Evolutionary conservation across 495 filamentous ascomycete genomes (phyloP).

Genomic region (Lasiosphaeris hirsuta): DNA sequence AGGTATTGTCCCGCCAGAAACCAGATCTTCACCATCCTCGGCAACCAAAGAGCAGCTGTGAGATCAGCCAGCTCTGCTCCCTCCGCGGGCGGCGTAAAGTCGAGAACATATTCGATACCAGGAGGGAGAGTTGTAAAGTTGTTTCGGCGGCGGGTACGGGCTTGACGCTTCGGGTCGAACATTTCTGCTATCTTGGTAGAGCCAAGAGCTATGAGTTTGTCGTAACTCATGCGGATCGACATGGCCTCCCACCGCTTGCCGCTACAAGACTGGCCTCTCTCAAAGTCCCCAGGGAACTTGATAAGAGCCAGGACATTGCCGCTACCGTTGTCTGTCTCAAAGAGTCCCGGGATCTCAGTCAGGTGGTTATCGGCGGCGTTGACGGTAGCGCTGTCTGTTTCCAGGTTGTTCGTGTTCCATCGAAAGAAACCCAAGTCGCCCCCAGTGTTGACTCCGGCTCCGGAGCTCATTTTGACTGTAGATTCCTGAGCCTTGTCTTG

Average conservation of each 20-base stretch:
- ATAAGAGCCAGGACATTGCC: slow-evolving; percentile 57
- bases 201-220: slow-evolving; percentile 42
- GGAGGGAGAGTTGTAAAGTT: slow-evolving; percentile 33
- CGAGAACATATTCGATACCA: slow-evolving; percentile 55
- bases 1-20: slow-evolving; percentile 45
- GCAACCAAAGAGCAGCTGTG: slow-evolving; percentile 56
- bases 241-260: slow-evolving; percentile 25
- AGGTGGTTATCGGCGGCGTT: slow-evolving; percentile 24
- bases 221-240: slow-evolving; percentile 43
- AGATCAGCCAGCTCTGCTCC: slow-evolving; percentile 59
- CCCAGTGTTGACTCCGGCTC: too few relatives aligned
- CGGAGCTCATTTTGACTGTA: too few relatives aligned
- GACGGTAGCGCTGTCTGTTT: neutral
- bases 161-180: slow-evolving; percentile 43
- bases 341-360: slow-evolving; percentile 15
- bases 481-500: too few relatives aligned
- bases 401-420: too few relatives aligned
- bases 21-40: slow-evolving; percentile 44
- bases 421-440: too few relatives aligned
- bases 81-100: slow-evolving; percentile 57
- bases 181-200: slow-evolving; percentile 50
- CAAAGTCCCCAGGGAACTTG: slow-evolving; percentile 39
- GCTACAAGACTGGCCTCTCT: slow-evolving; percentile 17
- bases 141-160: slow-evolving; percentile 24
- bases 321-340: slow-evolving; percentile 31